A percentile compares a stretch with the other conserved stretches of the same genome.
Evolutionary conservation across 1,284 basidiomycete genomes (phyloP).

Genomic region (Cystobasidium sp.): DNA sequence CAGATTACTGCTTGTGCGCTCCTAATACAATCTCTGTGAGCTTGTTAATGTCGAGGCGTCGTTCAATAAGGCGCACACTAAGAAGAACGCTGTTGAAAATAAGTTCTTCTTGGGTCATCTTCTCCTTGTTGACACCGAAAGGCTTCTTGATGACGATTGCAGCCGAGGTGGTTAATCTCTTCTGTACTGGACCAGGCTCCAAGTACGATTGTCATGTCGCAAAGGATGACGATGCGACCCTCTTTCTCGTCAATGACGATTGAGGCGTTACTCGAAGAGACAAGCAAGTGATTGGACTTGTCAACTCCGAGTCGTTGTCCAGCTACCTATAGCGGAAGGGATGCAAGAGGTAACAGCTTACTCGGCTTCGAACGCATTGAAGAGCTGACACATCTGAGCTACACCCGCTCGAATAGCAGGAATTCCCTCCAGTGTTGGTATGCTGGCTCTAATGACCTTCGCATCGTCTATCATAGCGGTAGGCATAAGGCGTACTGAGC

Average conservation of each 20-base stretch:
- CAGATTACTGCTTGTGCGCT: no score
- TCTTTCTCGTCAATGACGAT: not conserved
- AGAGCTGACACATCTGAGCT: not conserved
- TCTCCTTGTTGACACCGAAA: not conserved
- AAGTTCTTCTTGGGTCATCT: not conserved
- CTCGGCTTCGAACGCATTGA: not conserved
- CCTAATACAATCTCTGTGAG: no score
- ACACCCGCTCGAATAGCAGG: not conserved
- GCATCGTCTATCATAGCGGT: not conserved
- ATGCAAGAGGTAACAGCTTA: not conserved
- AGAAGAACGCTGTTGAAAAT: not conserved
- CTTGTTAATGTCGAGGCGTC: no score
- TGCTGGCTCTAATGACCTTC: not conserved
- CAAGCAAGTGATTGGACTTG: not conserved
- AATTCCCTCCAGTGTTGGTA: not conserved
- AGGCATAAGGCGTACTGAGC: no score
- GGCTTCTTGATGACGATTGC: not conserved
- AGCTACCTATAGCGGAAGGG: not conserved
- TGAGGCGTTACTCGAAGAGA: not conserved
- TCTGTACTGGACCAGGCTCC: not conserved
- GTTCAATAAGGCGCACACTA: no score
- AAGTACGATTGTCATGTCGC: not conserved
- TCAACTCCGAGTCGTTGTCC: not conserved
- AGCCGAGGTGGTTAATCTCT: not conserved
- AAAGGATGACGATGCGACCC: not conserved